Conservation (phyloP, 306 rosid species). For the Pueraria montana region DNA sequence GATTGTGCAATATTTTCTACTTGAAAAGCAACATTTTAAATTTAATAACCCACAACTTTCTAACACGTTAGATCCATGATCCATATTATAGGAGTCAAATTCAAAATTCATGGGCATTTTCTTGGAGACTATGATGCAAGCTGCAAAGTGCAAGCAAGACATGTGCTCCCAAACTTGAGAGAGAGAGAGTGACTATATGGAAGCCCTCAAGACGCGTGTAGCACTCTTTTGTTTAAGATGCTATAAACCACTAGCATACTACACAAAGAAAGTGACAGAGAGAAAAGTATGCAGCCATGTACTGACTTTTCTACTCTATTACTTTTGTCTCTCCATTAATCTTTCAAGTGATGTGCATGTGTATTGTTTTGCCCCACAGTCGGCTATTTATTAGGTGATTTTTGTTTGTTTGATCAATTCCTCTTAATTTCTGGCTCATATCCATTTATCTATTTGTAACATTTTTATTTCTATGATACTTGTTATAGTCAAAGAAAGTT, state of each 20-base stretch:
- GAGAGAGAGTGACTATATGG: background rate
- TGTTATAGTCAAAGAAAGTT: too few relatives aligned
- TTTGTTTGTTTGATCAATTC: too few relatives aligned
- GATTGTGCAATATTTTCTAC: background rate
- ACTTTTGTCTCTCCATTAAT: slow-evolving; percentile 9
- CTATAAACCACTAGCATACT: slow-evolving; percentile 31
- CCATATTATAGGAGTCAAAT: slow-evolving; percentile 25
- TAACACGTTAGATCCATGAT: background rate
- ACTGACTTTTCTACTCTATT: background rate
- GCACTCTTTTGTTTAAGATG: slow-evolving; percentile 2
- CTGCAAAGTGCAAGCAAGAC: slow-evolving; percentile 12
- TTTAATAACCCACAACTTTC: background rate
- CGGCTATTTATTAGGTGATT: too few relatives aligned
- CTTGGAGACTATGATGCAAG: slow-evolving; percentile 28
- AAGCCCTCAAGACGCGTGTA: slow-evolving; percentile 1
- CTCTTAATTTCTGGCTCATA: too few relatives aligned
- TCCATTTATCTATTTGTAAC: too few relatives aligned
- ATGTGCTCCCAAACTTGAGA: slow-evolving; percentile 21
- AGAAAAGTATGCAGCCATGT: slow-evolving; percentile 4
- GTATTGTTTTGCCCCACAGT: slow-evolving; percentile 36
- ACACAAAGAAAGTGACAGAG: slow-evolving; percentile 6
- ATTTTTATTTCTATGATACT: too few relatives aligned
- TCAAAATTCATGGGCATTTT: slow-evolving; percentile 22
- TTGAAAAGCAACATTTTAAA: background rate
- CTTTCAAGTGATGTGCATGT: slow-evolving; percentile 35